Conservation (phyloP, 495 filamentous ascomycete species). For the Hypoxylon subgilvum region DNA sequence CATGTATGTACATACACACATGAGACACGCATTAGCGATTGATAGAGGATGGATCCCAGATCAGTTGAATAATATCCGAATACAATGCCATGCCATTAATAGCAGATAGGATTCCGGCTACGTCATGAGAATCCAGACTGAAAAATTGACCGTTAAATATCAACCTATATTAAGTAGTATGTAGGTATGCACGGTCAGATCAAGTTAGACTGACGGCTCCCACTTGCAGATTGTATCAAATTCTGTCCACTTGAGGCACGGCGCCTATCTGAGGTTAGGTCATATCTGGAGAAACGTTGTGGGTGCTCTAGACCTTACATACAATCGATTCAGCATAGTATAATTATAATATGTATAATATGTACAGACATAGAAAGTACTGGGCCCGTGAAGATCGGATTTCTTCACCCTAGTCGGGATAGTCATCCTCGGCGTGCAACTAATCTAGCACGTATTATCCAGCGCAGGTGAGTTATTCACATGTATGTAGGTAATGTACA, state of each 20-base stretch:
- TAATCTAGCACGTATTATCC: conserved; percentile 18
- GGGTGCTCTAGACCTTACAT: too few species aligned
- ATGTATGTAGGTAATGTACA: neutral
- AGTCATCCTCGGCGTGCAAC: conserved; percentile 22
- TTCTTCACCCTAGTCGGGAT: conserved; percentile 6
- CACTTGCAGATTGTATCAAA: too few species aligned
- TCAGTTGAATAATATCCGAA: neutral
- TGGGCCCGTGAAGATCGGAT: neutral
- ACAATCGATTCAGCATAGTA: too few species aligned
- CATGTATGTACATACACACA: conserved; percentile 4
- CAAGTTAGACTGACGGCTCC: too few species aligned
- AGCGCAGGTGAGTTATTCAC: neutral
- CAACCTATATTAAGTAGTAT: too few species aligned
- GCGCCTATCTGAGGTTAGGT: too few species aligned
- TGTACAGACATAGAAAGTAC: neutral
- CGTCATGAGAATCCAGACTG: too few species aligned
- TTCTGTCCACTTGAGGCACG: too few species aligned
- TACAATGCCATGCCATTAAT: conserved; percentile 7
- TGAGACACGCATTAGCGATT: conserved; percentile 32
- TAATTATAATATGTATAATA: too few species aligned
- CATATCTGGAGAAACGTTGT: too few species aligned
- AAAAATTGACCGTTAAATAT: too few species aligned
- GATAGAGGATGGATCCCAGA: conserved; percentile 22
- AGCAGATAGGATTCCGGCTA: conserved; percentile 19
- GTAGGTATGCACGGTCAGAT: neutral